These are phyloP conservation scores for Arctostaphylos glauca DNA, from an alignment of 148 eudicot species.

Conservation along the genomic window DNA sequence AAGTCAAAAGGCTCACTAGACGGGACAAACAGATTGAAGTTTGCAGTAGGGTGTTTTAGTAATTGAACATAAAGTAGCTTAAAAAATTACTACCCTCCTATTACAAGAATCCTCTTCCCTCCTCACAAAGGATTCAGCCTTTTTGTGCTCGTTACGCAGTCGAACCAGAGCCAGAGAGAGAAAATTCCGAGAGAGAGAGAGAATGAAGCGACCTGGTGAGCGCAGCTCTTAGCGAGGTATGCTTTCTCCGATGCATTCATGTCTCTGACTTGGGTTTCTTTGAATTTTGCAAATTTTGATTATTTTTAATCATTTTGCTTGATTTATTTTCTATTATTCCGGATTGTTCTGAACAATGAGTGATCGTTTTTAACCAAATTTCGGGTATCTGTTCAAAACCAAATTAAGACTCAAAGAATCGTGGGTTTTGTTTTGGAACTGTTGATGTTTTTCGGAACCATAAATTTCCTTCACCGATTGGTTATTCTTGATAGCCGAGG, in stretches of 20 bases:
- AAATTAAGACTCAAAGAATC: background rate
- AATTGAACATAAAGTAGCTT: background rate
- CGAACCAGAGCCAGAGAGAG: background rate
- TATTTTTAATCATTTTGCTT: background rate
- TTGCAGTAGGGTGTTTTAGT: background rate
- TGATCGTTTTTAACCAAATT: background rate
- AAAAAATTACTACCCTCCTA: background rate
- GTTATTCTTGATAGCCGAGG: too few relatives aligned
- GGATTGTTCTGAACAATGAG: background rate
- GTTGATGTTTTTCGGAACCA: background rate
- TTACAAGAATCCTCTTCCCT: background rate
- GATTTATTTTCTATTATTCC: background rate
- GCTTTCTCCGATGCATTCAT: background rate
- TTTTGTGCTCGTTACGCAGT: background rate
- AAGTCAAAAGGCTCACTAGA: background rate
- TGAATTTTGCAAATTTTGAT: background rate
- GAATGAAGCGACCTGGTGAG: background rate
- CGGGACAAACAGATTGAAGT: background rate
- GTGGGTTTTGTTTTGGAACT: background rate
- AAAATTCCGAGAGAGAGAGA: background rate
- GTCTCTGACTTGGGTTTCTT: background rate
- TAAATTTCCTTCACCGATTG: background rate
- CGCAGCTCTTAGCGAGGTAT: conserved; percentile 6
- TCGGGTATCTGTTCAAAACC: background rate
- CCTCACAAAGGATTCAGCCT: background rate